Conservation (phyloP, 176 grass and related monocot species). For the Ampelocalamus luodianensis region DNA sequence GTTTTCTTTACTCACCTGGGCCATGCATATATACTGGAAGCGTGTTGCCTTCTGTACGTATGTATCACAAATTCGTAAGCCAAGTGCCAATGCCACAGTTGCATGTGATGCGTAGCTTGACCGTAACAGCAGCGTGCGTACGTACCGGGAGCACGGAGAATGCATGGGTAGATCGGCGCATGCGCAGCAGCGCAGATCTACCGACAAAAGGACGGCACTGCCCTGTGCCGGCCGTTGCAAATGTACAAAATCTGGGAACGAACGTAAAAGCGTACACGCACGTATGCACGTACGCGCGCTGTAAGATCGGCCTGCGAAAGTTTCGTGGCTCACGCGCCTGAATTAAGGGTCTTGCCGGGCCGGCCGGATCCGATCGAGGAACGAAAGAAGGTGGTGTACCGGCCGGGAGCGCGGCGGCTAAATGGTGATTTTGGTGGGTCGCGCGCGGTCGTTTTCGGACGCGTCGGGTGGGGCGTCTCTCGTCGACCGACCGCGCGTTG, state of each 20-base stretch:
- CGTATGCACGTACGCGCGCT: background rate
- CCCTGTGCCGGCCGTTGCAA: background rate
- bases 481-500: background rate
- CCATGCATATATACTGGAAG: background rate
- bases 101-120: too few relatives aligned
- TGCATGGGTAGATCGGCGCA: background rate
- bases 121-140: too few relatives aligned
- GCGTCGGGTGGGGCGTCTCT: background rate
- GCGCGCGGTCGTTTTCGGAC: background rate
- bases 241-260: background rate
- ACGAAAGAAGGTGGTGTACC: background rate
- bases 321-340: background rate
- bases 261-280: background rate
- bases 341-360: background rate
- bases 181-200: conserved; percentile 23
- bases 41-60: background rate
- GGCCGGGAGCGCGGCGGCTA: background rate
- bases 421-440: background rate
- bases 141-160: background rate
- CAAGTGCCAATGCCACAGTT: background rate
- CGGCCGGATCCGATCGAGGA: background rate
- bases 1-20: background rate
- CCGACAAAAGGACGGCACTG: background rate
- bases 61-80: background rate
- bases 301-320: background rate